Percentiles rank a stretch among this genome's conserved stretches.
phyloP scores from a whole-genome alignment of 345 rosid genomes.

The Gossypium stocksii region DNA sequence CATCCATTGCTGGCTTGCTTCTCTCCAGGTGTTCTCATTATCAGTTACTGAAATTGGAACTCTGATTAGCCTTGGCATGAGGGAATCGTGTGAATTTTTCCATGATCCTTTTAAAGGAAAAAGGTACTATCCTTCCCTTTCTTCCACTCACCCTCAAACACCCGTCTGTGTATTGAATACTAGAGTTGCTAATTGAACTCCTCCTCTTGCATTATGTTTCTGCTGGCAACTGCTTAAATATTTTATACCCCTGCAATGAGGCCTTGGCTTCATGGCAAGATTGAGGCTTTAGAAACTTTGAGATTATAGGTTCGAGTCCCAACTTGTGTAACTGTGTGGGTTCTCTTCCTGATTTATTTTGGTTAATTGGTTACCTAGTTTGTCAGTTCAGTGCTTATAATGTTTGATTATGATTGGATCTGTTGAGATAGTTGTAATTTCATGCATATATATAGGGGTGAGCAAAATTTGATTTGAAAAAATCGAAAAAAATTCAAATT shows the following conservation, averaged over 20 bases:
- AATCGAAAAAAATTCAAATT: too few species aligned
- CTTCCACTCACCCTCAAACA: background rate
- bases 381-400: too few species aligned
- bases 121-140: conserved; percentile 37
- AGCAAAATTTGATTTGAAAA: too few species aligned
- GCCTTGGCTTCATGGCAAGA: too few species aligned
- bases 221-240: background rate
- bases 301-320: too few species aligned
- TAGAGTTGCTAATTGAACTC: background rate
- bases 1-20: conserved; percentile 17
- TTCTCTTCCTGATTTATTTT: too few species aligned
- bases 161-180: background rate
- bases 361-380: too few species aligned
- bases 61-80: conserved; percentile 61
- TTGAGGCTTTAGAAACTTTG: too few species aligned
- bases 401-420: too few species aligned
- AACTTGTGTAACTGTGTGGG: too few species aligned
- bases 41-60: conserved; percentile 78
- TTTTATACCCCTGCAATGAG: background rate
- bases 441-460: background rate
- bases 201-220: background rate
- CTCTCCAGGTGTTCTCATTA: conserved; percentile 67
- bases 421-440: too few species aligned
- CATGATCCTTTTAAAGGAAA: conserved; percentile 84
- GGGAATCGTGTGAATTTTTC: conserved; percentile 77